Evolutionary conservation across 1,139 yeast genomes (phyloP).

Genomic region (Nadsonia commutata): DNA sequence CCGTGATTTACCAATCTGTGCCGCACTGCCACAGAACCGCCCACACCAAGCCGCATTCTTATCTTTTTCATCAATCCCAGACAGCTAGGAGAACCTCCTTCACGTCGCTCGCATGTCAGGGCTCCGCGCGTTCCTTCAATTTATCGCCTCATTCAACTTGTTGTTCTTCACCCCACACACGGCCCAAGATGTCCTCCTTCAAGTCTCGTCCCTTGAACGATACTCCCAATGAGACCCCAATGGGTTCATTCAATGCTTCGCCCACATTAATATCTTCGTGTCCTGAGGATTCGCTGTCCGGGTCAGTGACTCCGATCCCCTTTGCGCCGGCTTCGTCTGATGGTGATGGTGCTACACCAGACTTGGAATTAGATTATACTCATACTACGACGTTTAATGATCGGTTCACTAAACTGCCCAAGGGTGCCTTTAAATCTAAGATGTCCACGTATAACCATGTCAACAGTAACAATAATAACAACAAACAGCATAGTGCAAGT

Average conservation of each 20-base stretch:
- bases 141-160: neutral
- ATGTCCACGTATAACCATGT: no score
- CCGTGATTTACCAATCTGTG: no score
- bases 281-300: neutral
- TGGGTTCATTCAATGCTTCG: neutral
- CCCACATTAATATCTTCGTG: neutral
- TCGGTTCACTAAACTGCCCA: no score
- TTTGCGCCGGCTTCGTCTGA: neutral
- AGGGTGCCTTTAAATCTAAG: no score
- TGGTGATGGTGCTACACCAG: neutral
- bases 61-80: no score
- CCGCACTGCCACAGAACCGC: no score
- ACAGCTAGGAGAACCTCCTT: no score
- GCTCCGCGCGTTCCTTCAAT: no score
- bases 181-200: neutral
- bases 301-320: neutral
- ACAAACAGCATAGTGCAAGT: neutral
- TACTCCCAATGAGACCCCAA: neutral
- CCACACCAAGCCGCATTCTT: no score
- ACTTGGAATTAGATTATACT: no score
- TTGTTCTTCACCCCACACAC: neutral
- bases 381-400: no score
- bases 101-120: no score
- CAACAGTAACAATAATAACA: neutral
- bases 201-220: neutral